Evolutionary conservation across 371 early-diverging fungal genomes (phyloP), one percentile per base, ranked within the genome.

Genomic region (Syncephalastrum monosporum): DNA sequence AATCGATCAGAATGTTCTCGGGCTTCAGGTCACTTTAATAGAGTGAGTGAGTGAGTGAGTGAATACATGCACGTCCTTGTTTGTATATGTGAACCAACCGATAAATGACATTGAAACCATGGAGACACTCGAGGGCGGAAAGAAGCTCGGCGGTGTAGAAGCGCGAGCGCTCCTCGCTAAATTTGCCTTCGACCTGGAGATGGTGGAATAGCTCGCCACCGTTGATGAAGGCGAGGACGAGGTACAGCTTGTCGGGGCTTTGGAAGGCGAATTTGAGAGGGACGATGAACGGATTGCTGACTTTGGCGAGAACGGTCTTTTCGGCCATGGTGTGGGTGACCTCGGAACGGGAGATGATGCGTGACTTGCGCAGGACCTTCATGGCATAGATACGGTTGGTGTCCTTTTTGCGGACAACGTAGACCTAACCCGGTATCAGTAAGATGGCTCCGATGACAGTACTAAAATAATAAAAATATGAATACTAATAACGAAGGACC

Each of bases 141-240:
- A 91, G 55, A 15, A 91, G 60, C 65, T 92, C 92, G 10, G 89
- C 88, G 7, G 88, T 83, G 66, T 91, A 90, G 50, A 89, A 85
- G 42, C 85, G 70, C 5, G 90, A 79, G 33, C 86, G 62, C 44
- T 83, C 82, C 63, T 87, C 88, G 53, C 73, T 68, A 55, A 92
- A 90, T 54, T 85, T 76, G 21, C 91, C 91, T 68, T 91, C 87
- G 10, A 82, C 73, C 61, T 88, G 93, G 55, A 97, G 74, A 68
- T 93, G 95, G 62, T 90, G 89, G 79, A 97, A 96, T 33, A 97
- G 78, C 76, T 98, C 97, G 24, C 97, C 97, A 46, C 97, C 97
- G 57, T 90, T 91, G 56, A 95, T 88, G 72, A 94, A 96, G 4
- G 94, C 95, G 65, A 97, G 78, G 8, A 95, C 92, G 19, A 96